These are phyloP conservation scores for Aegilops umbellulata DNA, from an alignment of 176 grass and related monocot species.

Conservation along the genomic window DNA sequence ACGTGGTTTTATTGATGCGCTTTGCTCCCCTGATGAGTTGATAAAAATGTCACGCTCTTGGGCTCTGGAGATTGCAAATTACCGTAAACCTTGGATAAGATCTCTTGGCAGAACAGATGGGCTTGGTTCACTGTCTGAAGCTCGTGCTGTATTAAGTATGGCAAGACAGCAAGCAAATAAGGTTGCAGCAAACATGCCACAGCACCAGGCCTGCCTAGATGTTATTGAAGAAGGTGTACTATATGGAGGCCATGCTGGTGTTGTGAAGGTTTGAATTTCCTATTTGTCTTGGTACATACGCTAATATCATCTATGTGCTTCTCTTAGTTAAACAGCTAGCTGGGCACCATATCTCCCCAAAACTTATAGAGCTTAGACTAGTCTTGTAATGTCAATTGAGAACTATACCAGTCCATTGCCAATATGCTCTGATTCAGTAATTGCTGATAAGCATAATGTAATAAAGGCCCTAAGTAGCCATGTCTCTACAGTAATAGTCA, in stretches of 20 bases:
- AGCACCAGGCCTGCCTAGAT: conserved; percentile 83
- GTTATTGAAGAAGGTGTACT: conserved; percentile 74
- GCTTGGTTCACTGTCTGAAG: conserved; percentile 81
- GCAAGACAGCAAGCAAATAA: conserved; percentile 71
- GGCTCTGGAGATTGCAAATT: conserved; percentile 82
- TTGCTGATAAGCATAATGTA: not conserved
- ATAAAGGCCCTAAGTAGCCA: not conserved
- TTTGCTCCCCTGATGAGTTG: conserved; percentile 77
- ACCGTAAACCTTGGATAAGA: conserved; percentile 75
- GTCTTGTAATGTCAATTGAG: not conserved
- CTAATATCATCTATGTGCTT: not conserved
- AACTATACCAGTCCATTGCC: not conserved
- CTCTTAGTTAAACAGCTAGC: not conserved
- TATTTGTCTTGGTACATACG: not conserved
- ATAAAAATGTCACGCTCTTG: conserved; percentile 67
- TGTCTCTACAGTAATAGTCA: no score
- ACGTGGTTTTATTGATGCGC: conserved; percentile 71
- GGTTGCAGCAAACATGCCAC: conserved; percentile 74
- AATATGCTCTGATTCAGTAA: not conserved
- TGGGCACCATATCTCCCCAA: not conserved
- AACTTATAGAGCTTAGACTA: not conserved
- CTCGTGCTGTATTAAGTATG: conserved; percentile 54
- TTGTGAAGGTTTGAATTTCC: conserved; percentile 63
- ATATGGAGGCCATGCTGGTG: conserved; percentile 84
- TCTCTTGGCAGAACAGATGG: conserved; percentile 80